phyloP scores from a whole-genome alignment of 2,329 filamentous ascomycete species.

The Hypoxylon sp. region DNA sequence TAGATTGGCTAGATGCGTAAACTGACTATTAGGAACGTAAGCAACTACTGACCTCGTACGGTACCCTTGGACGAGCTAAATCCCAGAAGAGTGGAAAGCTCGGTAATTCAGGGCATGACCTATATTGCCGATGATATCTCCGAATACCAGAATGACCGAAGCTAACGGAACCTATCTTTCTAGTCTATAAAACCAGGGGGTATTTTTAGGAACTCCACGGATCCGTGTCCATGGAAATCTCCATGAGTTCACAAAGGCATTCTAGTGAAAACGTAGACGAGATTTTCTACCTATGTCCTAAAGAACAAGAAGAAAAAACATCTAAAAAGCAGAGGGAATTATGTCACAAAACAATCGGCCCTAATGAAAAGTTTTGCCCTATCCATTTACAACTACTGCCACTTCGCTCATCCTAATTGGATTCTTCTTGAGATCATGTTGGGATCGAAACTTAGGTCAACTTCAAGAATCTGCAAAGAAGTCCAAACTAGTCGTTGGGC shows the following conservation, averaged over 20 bases:
- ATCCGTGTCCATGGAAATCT: not conserved
- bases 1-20: constrained; percentile 1
- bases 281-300: not conserved
- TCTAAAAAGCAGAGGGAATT: not conserved
- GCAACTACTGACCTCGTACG: not conserved
- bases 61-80: not conserved
- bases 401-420: not conserved
- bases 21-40: not conserved
- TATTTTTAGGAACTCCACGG: not conserved
- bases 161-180: not conserved
- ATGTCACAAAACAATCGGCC: not conserved
- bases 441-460: not conserved
- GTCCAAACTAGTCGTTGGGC: constrained; percentile 1
- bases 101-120: not conserved
- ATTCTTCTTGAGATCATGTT: not conserved
- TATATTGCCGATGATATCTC: not conserved
- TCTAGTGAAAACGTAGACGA: not conserved
- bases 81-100: not conserved
- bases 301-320: not conserved
- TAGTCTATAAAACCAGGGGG: not conserved
- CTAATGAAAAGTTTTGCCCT: not conserved
- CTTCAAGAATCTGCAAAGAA: not conserved
- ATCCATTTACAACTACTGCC: not conserved
- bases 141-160: not conserved
- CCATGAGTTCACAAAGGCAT: not conserved